Evolutionary conservation across 176 grass and related monocot genomes (phyloP).

Genomic region (Alloteropsis semialata): DNA sequence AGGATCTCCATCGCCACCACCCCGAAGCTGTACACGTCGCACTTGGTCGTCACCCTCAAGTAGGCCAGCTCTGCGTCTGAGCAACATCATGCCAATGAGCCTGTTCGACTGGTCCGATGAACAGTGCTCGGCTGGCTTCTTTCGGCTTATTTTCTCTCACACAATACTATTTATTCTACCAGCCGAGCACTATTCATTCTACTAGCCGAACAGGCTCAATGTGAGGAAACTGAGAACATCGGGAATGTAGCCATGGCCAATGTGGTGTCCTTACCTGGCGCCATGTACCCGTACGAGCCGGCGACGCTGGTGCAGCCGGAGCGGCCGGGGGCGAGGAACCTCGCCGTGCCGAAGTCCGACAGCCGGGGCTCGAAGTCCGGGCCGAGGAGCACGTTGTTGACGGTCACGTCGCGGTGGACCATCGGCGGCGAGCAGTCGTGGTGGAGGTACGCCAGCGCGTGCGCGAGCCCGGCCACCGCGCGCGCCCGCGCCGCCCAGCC

Average conservation of each 20-base stretch:
- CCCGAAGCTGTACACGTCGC: constrained; percentile 79
- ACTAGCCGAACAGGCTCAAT: no score
- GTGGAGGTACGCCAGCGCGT: constrained; percentile 76
- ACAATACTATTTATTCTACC: no score
- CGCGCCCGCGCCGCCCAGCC: constrained; percentile 50
- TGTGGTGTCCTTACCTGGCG: constrained; percentile 33
- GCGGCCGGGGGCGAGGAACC: constrained; percentile 39
- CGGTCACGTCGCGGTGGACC: constrained; percentile 68
- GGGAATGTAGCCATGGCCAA: no score
- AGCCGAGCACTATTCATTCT: no score
- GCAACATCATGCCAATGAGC: no score
- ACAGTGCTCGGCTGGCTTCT: no score
- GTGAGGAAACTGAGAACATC: no score
- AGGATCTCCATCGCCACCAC: constrained; percentile 64
- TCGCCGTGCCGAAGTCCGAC: constrained; percentile 74
- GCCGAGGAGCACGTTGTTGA: constrained; percentile 63
- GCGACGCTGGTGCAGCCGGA: constrained; percentile 53
- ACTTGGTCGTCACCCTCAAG: constrained; percentile 65
- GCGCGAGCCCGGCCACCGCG: constrained; percentile 43
- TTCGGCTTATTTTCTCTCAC: no score
- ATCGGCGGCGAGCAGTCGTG: constrained; percentile 65
- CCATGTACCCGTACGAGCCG: constrained; percentile 85
- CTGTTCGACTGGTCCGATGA: no score
- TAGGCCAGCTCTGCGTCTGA: constrained; percentile 59
- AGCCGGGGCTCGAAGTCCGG: constrained; percentile 57